Conservation (phyloP, 202 grass and related monocot genomes). For the Schoenoplectus triqueter region DNA sequence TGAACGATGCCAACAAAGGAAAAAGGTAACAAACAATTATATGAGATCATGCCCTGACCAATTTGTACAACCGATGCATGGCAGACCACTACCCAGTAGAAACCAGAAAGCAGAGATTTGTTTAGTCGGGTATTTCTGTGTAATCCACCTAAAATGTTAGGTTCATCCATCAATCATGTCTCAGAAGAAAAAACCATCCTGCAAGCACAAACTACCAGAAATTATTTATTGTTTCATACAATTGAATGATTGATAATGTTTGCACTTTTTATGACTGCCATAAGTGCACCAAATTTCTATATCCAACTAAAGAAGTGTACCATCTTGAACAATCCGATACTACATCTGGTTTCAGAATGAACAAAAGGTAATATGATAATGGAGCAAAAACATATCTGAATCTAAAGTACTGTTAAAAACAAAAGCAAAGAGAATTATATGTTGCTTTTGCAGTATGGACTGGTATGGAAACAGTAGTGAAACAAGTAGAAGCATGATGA, state of each 20-base stretch:
- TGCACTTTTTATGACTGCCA: not conserved
- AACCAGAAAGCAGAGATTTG: constrained; percentile 3
- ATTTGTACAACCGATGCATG: not conserved
- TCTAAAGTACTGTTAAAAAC: not conserved
- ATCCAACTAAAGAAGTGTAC: not conserved
- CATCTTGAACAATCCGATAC: not conserved
- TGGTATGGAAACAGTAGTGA: not conserved
- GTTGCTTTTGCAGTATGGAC: not conserved
- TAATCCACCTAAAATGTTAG: not conserved
- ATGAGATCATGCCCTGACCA: not conserved
- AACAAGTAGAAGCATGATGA: constrained; percentile 1
- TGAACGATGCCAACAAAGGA: not conserved
- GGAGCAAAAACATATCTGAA: not conserved
- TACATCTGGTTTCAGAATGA: not conserved
- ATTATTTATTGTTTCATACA: not conserved
- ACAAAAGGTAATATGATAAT: not conserved
- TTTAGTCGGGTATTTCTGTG: not conserved
- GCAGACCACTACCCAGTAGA: not conserved
- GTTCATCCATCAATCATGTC: not conserved
- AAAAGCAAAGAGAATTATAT: not conserved
- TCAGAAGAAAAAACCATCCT: not conserved
- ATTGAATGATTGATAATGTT: not conserved
- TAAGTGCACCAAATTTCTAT: not conserved
- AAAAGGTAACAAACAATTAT: not conserved
- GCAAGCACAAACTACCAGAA: not conserved